A percentile compares a stretch with the other conserved stretches of the same genome.
Conservation (phyloP, 768 basidiomycete genomes). For the Ramaria sp. region DNA sequence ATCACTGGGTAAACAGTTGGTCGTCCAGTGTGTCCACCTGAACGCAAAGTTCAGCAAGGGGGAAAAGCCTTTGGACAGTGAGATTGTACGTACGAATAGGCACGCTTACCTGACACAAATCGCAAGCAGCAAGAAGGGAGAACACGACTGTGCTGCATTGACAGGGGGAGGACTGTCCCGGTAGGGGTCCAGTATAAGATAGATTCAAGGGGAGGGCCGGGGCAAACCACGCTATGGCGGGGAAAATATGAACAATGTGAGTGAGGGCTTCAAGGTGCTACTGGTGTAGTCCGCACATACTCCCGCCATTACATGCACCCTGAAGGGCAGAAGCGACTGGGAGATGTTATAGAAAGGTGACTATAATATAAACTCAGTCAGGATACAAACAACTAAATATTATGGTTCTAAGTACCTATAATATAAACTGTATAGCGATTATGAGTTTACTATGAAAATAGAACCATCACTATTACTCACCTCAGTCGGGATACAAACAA, state of each 20-base stretch:
- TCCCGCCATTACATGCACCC: neutral
- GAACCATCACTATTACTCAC: no score
- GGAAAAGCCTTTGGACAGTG: no score
- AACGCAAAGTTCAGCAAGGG: no score
- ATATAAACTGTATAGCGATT: no score
- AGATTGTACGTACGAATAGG: neutral
- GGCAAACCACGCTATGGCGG: neutral
- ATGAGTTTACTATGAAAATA: no score
- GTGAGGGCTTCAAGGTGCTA: neutral
- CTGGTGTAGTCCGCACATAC: neutral
- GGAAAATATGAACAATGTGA: no score
- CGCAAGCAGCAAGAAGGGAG: neutral
- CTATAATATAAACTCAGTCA: no score
- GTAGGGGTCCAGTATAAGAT: neutral
- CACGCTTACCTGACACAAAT: neutral
- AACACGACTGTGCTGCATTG: constrained; percentile 5
- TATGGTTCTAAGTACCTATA: no score
- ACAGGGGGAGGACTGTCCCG: neutral
- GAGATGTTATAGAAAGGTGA: no score
- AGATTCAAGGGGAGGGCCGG: neutral
- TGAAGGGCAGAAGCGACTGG: neutral
- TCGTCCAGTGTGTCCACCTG: neutral
- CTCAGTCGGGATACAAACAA: no score
- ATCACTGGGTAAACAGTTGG: neutral
- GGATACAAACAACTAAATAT: no score